phyloP scores from a whole-genome alignment of 768 basidiomycete genomes.

The Harrya chromipes region DNA sequence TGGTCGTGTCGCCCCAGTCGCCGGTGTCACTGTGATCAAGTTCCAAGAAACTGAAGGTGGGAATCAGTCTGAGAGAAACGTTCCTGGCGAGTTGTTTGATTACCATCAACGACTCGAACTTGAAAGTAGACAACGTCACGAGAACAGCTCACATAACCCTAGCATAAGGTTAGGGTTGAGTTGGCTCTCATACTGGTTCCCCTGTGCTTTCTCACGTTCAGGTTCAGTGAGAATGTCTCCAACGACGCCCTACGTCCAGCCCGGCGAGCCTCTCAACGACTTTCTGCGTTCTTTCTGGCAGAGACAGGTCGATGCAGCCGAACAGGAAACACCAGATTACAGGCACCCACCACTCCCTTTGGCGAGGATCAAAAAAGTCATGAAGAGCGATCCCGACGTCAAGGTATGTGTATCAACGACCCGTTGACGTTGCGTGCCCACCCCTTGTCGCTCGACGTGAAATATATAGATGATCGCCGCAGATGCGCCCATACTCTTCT shows the following conservation, averaged over 20 bases:
- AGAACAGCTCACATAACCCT: conserved; percentile 10
- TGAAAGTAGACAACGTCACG: too few relatives aligned
- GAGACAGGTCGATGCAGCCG: conserved; percentile 79
- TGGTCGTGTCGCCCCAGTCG: background rate
- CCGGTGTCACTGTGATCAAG: too few relatives aligned
- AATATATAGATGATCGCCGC: conserved; percentile 89
- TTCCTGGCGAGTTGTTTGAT: too few relatives aligned
- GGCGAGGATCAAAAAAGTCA: conserved; percentile 97
- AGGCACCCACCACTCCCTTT: conserved; percentile 86
- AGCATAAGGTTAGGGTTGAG: conserved; percentile 29
- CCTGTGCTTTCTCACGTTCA: conserved; percentile 18
- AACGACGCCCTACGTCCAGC: conserved; percentile 65
- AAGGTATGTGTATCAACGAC: conserved; percentile 55
- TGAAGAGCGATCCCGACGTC: conserved; percentile 97
- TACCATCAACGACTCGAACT: background rate
- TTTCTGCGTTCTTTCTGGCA: conserved; percentile 91
- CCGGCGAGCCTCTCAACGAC: conserved; percentile 82
- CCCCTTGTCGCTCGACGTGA: conserved; percentile 1
- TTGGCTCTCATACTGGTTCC: background rate
- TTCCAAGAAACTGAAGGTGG: too few relatives aligned
- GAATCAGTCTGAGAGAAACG: too few relatives aligned
- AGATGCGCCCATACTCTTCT: conserved; percentile 94
- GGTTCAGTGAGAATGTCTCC: conserved; percentile 27
- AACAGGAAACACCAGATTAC: conserved; percentile 86
- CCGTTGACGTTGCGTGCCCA: background rate